Evolutionary conservation across 2,329 filamentous ascomycete species (phyloP), one percentile per base, ranked within the genome.

Genomic region (Zalaria obscura): DNA sequence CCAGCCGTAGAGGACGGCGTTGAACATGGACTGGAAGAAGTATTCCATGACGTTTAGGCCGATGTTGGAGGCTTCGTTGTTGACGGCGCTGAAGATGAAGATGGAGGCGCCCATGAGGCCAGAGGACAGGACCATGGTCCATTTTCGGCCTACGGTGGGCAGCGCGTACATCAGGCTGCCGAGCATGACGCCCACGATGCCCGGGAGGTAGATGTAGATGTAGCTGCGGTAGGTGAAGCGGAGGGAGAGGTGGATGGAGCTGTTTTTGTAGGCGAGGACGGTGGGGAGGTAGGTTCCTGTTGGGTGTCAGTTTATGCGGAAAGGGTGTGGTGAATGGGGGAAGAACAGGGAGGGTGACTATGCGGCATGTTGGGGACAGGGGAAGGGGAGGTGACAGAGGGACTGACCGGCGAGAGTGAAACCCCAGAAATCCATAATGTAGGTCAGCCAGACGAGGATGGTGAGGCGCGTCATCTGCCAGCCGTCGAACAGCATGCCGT

Each of bases 191-290:
- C 68, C 71, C 0, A 72, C 44, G 5, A 70, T 66, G 3, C 71
- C 70, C 0, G 70, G 70, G 0, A 66, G 58, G 53, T 73, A 73
- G 2, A 72, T 73, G 49, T 69, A 70, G 29, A 75, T 64, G 52
- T 73, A 74, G 3, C 62, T 66, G 11, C 67, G 64, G 47, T 75
- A 75, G 0, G 69, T 74, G 49, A 63, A 51, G 40, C 53, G 50
- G 7, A 73, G 60, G 3, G 64, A 63, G 3, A 68, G 57, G 3
- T 61, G 49, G 7, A 64, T 57, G 1, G 57, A 58, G 9, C 64
- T 65, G 42, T 73, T 72, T 49, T 74, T 73, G n/a, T 65, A 47
- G 3, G 68, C 67, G 2, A 74, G 55, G 38, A 73, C 72, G 3
- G 60, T 58, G 0, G 70, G 70, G 4, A 73, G 58, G 42, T 69